Conservation (phyloP, 1,139 yeast species). For the Wickerhamomyces sp. region DNA sequence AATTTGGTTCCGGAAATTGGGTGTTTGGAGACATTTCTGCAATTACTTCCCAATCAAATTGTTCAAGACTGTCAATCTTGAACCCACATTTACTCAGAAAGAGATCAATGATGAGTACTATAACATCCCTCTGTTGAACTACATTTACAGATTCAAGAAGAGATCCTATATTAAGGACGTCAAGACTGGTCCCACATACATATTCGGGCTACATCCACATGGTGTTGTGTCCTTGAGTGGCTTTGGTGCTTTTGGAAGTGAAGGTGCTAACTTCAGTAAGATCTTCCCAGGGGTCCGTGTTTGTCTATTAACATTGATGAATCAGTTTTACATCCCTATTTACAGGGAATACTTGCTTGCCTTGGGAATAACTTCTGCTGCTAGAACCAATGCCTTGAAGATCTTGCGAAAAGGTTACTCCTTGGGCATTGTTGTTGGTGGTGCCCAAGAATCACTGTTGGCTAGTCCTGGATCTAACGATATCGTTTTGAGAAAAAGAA, state of each 20-base stretch:
- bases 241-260: slow-evolving; percentile 80
- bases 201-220: slow-evolving; percentile 95
- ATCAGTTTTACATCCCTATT: slow-evolving; percentile 84
- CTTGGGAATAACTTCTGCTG: slow-evolving; percentile 82
- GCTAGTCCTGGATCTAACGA: slow-evolving; percentile 58
- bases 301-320: slow-evolving; percentile 73
- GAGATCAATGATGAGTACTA: slow-evolving; percentile 19
- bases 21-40: slow-evolving; percentile 71
- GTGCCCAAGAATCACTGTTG: slow-evolving; percentile 84
- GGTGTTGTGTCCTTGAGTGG: slow-evolving; percentile 95
- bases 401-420: slow-evolving; percentile 68
- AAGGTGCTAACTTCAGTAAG: slow-evolving; percentile 63
- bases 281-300: slow-evolving; percentile 79
- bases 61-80: slow-evolving; percentile 66
- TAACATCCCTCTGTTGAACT: slow-evolving; percentile 5
- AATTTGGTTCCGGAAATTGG: slow-evolving; percentile 48
- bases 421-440: slow-evolving; percentile 89
- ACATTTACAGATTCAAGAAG: slow-evolving; percentile 8
- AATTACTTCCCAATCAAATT: slow-evolving; percentile 74
- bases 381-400: slow-evolving; percentile 64
- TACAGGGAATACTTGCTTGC: slow-evolving; percentile 82
- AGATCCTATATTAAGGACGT: slow-evolving; percentile 13
- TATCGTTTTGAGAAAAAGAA: slow-evolving; percentile 69
- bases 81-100: slow-evolving; percentile 59
- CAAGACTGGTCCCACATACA: slow-evolving; percentile 65